Base-by-base conservation (phyloP, 2,329 filamentous ascomycete species). In the Pseudogymnoascus verrucosus region DNA sequence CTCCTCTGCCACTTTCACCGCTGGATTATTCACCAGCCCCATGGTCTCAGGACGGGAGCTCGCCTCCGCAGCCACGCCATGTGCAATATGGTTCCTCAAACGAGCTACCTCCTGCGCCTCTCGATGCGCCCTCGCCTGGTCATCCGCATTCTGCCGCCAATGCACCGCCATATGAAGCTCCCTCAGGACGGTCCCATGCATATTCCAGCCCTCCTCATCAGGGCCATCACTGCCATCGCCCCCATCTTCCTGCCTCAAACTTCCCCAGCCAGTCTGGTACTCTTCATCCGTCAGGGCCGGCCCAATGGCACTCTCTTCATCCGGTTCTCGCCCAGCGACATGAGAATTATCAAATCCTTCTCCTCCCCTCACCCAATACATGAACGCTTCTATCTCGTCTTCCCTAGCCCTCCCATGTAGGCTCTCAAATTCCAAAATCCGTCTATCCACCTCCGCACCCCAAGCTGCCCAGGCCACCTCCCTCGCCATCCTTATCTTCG, bases 241-340 rank as follows among this genome's bases (percentile, higher is more conserved):
- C n/a, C 51, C 26, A 21, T 57, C 28, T 8, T 19, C 28, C 12
- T 57, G 28, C 5, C n/a, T 57, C n/a, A 21, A 34, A 34, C 51
- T 34, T 34, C 28, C 51, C 51, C 51, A 57, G 5, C 51, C 19
- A 12, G 28, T 26, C 26, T n/a, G 51, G n/a, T 57, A 57, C 16
- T 57, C 51, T 7, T 57, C 51, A 19, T 57, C 51, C 11, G 28
- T 57, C 28, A 57, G 28, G 28, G 51, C 26, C 5, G 51, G 51
- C 28, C 51, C 51, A 57, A 57, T 57, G 5, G 34, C 23, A 4
- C 59, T 61, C n/a, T 61, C 34, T 42, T 61, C 59, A 39, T 61
- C 59, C 11, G 2, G 59, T 16, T 40, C 31, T 23, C 19, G 34
- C 59, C n/a, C 19, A 21, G 10, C 12, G 34, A 23, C 7, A 3